phyloP scores from a whole-genome alignment of 176 grass and related monocot species.

The Aegilops tauschii region DNA sequence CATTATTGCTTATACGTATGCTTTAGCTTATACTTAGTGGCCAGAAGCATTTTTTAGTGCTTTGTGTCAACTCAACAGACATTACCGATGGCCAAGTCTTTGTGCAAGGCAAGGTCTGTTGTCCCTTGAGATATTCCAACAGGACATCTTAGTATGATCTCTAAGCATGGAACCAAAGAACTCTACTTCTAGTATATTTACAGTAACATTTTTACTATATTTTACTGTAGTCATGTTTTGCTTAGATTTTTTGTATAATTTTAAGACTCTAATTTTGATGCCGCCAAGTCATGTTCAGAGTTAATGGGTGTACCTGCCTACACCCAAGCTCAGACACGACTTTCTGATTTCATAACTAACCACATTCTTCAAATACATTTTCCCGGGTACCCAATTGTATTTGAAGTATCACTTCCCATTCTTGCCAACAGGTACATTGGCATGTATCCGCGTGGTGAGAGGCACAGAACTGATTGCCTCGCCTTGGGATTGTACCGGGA shows the following conservation, averaged over 20 bases:
- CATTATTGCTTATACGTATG: background rate
- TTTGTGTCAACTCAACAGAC: no score
- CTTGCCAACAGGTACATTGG: slow-evolving; percentile 1
- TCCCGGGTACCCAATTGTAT: background rate
- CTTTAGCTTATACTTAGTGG: background rate
- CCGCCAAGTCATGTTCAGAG: no score
- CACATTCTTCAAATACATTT: background rate
- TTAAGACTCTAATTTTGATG: no score
- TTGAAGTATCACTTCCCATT: background rate
- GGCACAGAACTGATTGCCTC: slow-evolving; percentile 3
- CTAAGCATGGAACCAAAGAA: background rate
- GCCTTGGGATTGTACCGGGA: background rate
- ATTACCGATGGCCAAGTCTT: no score
- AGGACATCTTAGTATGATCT: background rate
- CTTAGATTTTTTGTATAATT: no score
- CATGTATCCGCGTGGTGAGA: slow-evolving; percentile 12
- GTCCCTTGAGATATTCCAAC: no score
- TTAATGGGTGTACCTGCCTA: no score
- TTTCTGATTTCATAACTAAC: background rate
- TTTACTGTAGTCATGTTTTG: no score
- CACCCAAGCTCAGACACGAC: no score
- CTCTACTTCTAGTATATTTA: background rate
- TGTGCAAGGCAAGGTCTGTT: no score
- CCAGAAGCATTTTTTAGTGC: no score
- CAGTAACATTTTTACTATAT: no score